Evolutionary conservation across 2,329 filamentous ascomycete genomes (phyloP).

Genomic region (Reticulascus tulasneorum): DNA sequence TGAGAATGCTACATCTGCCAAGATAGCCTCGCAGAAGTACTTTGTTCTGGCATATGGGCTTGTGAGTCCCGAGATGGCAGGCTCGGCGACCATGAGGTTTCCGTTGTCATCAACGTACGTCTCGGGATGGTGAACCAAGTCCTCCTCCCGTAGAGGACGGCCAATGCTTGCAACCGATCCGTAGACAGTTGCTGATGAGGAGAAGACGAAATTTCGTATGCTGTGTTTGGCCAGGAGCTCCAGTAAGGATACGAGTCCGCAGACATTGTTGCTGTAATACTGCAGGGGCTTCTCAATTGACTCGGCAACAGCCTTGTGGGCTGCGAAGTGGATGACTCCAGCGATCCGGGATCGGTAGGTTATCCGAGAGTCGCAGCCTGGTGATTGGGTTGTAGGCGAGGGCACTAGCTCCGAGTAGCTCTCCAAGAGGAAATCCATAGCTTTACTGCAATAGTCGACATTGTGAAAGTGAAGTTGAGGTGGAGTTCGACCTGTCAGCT

Average conservation of each 20-base stretch:
- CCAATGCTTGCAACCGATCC: constrained; percentile 50
- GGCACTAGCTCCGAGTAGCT: constrained; percentile 24
- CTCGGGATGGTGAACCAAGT: constrained; percentile 49
- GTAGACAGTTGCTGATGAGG: constrained; percentile 65
- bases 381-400: not conserved
- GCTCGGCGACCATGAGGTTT: constrained; percentile 22
- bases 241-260: constrained; percentile 58
- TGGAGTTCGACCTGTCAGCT: constrained; percentile 16
- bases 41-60: constrained; percentile 65
- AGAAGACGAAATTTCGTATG: constrained; percentile 65
- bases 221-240: constrained; percentile 52
- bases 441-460: constrained; percentile 32
- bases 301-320: constrained; percentile 63
- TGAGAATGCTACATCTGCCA: constrained; percentile 56
- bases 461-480: constrained; percentile 31
- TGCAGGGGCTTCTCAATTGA: constrained; percentile 56
- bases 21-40: constrained; percentile 64
- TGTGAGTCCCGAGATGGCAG: constrained; percentile 48
- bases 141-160: constrained; percentile 50
- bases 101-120: constrained; percentile 38
- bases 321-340: constrained; percentile 67
- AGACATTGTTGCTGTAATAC: constrained; percentile 67
- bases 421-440: constrained; percentile 32
- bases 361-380: constrained; percentile 2
- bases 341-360: constrained; percentile 43